Evolutionary conservation across 2,329 filamentous ascomycete species (phyloP).

Genomic region (Drechslerella dactyloides): DNA sequence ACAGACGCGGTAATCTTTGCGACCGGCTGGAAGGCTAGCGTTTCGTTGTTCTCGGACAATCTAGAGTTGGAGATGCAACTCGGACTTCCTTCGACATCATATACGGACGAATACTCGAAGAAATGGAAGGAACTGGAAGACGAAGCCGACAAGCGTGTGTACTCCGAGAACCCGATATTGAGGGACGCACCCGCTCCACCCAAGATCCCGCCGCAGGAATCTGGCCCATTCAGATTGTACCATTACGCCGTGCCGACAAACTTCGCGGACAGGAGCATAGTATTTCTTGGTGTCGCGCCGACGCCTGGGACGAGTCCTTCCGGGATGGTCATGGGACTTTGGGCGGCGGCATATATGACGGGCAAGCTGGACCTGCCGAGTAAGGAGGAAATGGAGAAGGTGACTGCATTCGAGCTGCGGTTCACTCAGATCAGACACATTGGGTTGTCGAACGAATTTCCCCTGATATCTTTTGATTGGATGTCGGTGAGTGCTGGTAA

Average conservation of each 20-base stretch:
- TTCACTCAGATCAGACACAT: conserved; percentile 46
- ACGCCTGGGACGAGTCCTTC: conserved; percentile 29
- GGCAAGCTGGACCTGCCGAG: conserved; percentile 33
- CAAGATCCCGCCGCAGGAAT: conserved; percentile 42
- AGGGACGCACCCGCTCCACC: conserved; percentile 33
- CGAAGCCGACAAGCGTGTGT: conserved; percentile 40
- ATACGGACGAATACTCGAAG: conserved; percentile 34
- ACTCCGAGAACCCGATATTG: conserved; percentile 41
- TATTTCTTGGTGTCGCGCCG: conserved; percentile 39
- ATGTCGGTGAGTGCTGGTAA: conserved; percentile 33
- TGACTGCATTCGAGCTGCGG: conserved; percentile 35
- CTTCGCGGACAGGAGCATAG: conserved; percentile 43
- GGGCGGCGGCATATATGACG: conserved; percentile 36
- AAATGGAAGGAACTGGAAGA: conserved; percentile 43
- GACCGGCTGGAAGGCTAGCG: conserved; percentile 39
- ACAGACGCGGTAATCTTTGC: conserved; percentile 42
- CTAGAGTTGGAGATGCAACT: conserved; percentile 38
- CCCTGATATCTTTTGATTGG: conserved; percentile 43
- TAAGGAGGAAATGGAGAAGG: conserved; percentile 45
- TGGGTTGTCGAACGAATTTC: conserved; percentile 42
- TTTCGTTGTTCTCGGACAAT: conserved; percentile 39
- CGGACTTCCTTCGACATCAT: conserved; percentile 28
- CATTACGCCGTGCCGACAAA: conserved; percentile 44
- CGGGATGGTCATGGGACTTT: conserved; percentile 25
- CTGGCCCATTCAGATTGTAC: conserved; percentile 42